phyloP scores from a whole-genome alignment of 2,329 filamentous ascomycete genomes.

The Fusarium sp. region DNA sequence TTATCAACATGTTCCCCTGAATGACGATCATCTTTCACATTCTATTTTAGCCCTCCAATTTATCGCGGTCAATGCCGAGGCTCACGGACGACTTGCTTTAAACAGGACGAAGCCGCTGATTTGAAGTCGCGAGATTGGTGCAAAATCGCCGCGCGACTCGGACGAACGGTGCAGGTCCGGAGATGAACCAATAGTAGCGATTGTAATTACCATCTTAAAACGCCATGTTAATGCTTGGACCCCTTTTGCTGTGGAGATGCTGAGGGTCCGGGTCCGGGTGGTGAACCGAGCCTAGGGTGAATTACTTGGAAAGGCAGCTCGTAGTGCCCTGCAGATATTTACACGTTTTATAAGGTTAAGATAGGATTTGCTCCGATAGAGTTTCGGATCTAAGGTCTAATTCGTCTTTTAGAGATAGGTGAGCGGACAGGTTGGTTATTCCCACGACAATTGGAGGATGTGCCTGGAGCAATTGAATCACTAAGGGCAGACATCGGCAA shows the following conservation, averaged over 20 bases:
- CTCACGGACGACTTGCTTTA: conserved; percentile 16
- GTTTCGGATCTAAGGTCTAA: background rate
- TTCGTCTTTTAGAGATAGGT: background rate
- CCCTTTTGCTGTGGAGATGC: background rate
- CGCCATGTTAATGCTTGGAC: conserved; percentile 1
- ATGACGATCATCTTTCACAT: background rate
- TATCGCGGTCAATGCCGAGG: conserved; percentile 18
- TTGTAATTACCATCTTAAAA: conserved; percentile 20
- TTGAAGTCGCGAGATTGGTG: conserved; percentile 7
- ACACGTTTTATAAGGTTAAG: background rate
- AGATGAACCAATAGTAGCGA: background rate
- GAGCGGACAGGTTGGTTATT: background rate
- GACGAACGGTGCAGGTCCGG: background rate
- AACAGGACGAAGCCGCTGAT: background rate
- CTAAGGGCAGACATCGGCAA: too few relatives aligned
- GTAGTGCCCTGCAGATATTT: background rate
- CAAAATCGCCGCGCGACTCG: conserved; percentile 1
- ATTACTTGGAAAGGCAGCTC: background rate
- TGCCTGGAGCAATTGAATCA: background rate
- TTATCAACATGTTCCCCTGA: background rate
- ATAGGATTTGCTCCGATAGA: background rate
- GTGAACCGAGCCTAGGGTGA: background rate
- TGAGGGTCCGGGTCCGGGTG: background rate
- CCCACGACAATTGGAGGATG: background rate
- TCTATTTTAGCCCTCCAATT: conserved; percentile 3